These are phyloP conservation scores for Salix udensis DNA, from an alignment of 345 rosid species.

Conservation along the genomic window DNA sequence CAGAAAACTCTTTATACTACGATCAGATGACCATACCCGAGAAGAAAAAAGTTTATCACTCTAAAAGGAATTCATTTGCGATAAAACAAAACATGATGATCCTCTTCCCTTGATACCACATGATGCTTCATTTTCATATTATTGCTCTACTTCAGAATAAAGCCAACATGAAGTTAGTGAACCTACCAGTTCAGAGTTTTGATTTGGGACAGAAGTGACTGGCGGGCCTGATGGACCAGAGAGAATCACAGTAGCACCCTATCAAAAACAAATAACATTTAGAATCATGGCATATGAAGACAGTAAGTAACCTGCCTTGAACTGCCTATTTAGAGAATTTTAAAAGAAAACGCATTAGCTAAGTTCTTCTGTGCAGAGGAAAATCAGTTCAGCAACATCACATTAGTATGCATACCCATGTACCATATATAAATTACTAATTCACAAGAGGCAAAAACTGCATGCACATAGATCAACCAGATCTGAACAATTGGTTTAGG, in stretches of 20 bases:
- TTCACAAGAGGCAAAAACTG: not conserved
- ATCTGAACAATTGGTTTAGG: not conserved
- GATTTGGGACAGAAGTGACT: slow-evolving; percentile 71
- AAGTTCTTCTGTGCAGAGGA: not conserved
- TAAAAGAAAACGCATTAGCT: not conserved
- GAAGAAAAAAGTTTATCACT: not conserved
- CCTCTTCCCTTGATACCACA: not conserved
- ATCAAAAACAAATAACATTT: slow-evolving; percentile 30
- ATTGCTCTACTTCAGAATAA: not conserved
- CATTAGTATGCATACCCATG: not conserved
- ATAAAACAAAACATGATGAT: not conserved
- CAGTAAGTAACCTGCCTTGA: not conserved
- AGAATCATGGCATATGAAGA: slow-evolving; percentile 17
- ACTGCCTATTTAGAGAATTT: not conserved
- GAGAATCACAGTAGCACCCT: slow-evolving; percentile 88
- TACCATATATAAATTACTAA: not conserved
- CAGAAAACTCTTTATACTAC: not conserved
- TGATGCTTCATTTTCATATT: not conserved
- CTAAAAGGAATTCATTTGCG: not conserved
- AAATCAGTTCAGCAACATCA: not conserved
- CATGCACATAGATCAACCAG: not conserved
- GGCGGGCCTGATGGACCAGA: slow-evolving; percentile 99
- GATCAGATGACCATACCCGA: not conserved
- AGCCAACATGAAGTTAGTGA: not conserved
- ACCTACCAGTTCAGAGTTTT: slow-evolving; percentile 87